Base-by-base conservation (phyloP, 805 yeast species). In the Zygosaccharomyces rouxii region DNA sequence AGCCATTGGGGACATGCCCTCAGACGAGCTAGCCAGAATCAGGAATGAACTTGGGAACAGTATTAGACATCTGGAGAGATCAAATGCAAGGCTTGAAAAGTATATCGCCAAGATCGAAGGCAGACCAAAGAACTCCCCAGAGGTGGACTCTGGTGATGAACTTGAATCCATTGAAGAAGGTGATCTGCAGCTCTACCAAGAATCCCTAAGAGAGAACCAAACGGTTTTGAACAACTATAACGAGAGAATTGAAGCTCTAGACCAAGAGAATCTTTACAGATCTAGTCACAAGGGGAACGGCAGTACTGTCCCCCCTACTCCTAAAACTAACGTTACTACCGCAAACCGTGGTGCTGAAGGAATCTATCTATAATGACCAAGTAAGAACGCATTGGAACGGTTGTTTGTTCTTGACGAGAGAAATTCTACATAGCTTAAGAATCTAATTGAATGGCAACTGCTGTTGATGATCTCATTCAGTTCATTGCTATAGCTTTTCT, bases 181-280 rank as follows among this genome's bases (percentile, higher is more conserved):
- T 10, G 88, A 83, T 57, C 58, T 69, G n/a, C 62, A 67, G 13
- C 58, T 84, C 13, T 84, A 77, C 63, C 60, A 56, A 5, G 84
- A 79, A n/a, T 73, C 83, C 7, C 71, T 82, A 14, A 56, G 59
- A 7, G 90, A 84, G 54, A 84, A 84, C 60, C 64, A 70, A 10
- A 59, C 62, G 2, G 85, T 83, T n/a, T 67, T 83, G 19, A 55
- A 62, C 2, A 81, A 77, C 57, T 83, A 82, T 58, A 50, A 60
- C 9, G 68, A 71, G 33, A 66, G 84, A 49, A 58, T 81, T 3
- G 67, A 64, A 2, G 71, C 73, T 0, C 58, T 83, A 16, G 69
- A 72, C 28, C 59, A 67, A 16, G 87, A 83, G 58, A 65, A 81
- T 21, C 52, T 57, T n/a, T 59, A 62, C 46, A 68, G 87, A 48